Base-by-base conservation (phyloP, 2,329 filamentous ascomycete species). In the Pseudogymnoascus sp. region DNA sequence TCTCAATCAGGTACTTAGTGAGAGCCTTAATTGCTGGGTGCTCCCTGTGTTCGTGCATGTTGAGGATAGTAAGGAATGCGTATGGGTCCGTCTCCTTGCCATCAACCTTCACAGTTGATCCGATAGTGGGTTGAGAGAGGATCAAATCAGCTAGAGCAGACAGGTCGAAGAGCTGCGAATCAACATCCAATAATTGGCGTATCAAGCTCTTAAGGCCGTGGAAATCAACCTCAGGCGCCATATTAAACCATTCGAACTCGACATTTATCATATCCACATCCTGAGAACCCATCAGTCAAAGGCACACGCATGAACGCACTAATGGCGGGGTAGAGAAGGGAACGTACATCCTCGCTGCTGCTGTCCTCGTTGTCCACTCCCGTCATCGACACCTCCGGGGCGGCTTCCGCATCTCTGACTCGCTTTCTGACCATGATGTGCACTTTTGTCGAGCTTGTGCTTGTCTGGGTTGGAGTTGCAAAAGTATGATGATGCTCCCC, bases 231-330 rank as follows among this genome's bases (percentile, higher is more conserved):
- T 90, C 86, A 1, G 90, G 83, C 71, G 95, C 89, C 67, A 93
- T 96, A 78, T 97, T 96, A 80, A 98, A 99, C 90, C 92, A 98
- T 79, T 99, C 95, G 73, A 99, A 99, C 69, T 98, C 93, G 65
- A 98, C 92, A 74, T 98, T 89, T 69, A 99, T 86, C 75, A 93
- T 89, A 74, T 96, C 90, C 73, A 92, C 89, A 72, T 96, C 91
- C 90, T 96, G 63, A 37, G 5, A 6, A 21, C 34, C 39, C 4
- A 14, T 66, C 19, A 68, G 65, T 41, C n/a, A n/a, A 60, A 63
- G 13, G 14, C 39, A 28, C 8, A 31, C 13, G 2, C n/a, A 57
- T n/a, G 25, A 4, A 34, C 51, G n/a, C 51, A 19, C 57, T 67
- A 39, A 65, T 64, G 21, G 21, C 28, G 37, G 31, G 45, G 48